Conservation (phyloP, 345 rosid genomes). For the Orychophragmus violaceus region DNA sequence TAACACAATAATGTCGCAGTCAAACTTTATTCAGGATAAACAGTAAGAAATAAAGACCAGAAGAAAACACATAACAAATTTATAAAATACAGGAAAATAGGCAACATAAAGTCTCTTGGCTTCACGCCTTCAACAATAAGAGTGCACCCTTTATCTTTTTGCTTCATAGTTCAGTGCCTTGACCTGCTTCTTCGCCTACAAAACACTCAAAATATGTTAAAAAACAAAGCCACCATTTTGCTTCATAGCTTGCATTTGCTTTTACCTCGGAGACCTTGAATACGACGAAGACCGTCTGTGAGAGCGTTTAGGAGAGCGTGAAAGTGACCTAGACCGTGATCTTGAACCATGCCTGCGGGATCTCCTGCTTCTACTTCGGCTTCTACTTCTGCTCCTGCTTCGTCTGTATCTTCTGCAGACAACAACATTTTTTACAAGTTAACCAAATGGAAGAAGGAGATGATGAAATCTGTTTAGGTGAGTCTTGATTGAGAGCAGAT, state of each 20-base stretch:
- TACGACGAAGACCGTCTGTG: conserved; percentile 34
- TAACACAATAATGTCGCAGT: neutral
- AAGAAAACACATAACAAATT: neutral
- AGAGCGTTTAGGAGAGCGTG: conserved; percentile 38
- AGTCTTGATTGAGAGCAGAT: neutral
- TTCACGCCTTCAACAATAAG: neutral
- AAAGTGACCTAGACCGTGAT: conserved; percentile 38
- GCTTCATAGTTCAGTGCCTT: conserved; percentile 38
- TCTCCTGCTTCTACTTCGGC: conserved; percentile 41
- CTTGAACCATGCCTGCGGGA: conserved; percentile 47
- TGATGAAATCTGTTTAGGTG: neutral
- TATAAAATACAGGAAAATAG: neutral
- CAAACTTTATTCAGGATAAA: neutral
- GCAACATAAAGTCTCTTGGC: neutral
- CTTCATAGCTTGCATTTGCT: neutral
- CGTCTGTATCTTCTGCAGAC: conserved; percentile 42
- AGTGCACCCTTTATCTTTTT: neutral
- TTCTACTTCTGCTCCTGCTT: conserved; percentile 55
- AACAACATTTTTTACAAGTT: neutral
- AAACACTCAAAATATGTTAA: neutral
- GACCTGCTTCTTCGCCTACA: conserved; percentile 68
- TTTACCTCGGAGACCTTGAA: conserved; percentile 75
- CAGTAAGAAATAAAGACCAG: neutral
- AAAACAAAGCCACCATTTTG: neutral
- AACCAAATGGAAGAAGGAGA: conserved; percentile 1